A percentile compares a stretch with the other conserved stretches of the same genome.
Evolutionary conservation across 1,284 basidiomycete genomes (phyloP).

Genomic region (Clitocybe nebularis): DNA sequence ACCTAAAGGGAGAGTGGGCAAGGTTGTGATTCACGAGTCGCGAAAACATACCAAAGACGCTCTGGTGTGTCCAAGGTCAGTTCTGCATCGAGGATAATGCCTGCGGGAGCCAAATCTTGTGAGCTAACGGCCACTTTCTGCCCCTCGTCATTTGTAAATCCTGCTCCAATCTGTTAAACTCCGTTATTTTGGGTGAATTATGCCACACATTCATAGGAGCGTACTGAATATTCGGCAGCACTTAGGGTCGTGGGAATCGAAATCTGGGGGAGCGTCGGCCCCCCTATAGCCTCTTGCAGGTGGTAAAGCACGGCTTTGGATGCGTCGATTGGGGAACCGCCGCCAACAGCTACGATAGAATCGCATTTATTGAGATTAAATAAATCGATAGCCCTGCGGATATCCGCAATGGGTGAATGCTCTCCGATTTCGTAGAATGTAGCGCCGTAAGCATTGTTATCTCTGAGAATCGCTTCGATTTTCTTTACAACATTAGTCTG

Average conservation of each 20-base stretch:
- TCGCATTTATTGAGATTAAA: slow-evolving; percentile 59
- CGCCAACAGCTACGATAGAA: slow-evolving; percentile 70
- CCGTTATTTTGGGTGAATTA: slow-evolving; percentile 5
- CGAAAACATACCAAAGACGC: slow-evolving; percentile 42
- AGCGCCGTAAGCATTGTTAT: slow-evolving; percentile 52
- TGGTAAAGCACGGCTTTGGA: slow-evolving; percentile 67
- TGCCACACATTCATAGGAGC: slow-evolving; percentile 16
- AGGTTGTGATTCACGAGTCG: slow-evolving; percentile 5
- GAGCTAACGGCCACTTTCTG: slow-evolving; percentile 58
- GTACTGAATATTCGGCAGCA: slow-evolving; percentile 72
- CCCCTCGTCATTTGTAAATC: slow-evolving; percentile 71
- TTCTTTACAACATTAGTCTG: slow-evolving; percentile 66
- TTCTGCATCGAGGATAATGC: slow-evolving; percentile 76
- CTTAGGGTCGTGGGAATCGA: slow-evolving; percentile 81
- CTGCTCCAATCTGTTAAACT: slow-evolving; percentile 51
- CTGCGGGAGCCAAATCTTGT: slow-evolving; percentile 56
- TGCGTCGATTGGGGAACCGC: slow-evolving; percentile 78
- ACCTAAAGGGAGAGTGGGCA: slow-evolving; percentile 36
- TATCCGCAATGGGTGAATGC: slow-evolving; percentile 70
- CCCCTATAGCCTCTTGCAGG: slow-evolving; percentile 52
- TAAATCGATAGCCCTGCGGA: slow-evolving; percentile 55
- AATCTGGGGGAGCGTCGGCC: slow-evolving; percentile 48
- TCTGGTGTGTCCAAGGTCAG: slow-evolving; percentile 73
- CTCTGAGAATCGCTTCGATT: slow-evolving; percentile 55
- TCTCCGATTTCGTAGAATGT: slow-evolving; percentile 77